Base-by-base conservation (phyloP, 257 asterid genomes). In the Solanum chilense region DNA sequence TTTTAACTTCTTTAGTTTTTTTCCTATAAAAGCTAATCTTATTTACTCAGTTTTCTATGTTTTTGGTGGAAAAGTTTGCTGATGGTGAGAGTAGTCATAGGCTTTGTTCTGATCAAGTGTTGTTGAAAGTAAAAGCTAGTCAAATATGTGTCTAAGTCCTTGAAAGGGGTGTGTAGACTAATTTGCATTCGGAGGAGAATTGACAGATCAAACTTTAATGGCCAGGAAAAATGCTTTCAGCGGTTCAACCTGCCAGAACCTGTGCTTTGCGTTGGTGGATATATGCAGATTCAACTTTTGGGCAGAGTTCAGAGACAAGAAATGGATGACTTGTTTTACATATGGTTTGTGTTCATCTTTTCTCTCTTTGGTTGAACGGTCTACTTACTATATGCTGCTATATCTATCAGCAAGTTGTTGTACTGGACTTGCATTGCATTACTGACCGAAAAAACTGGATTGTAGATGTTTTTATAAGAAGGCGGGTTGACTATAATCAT, bases 221-320 rank as follows among this genome's bases (percentile, higher is more conserved):
- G 87, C 85, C 94, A 97, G 99, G 98, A 93, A 84, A 95, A 94
- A 77, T 56, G 89, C 39, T 87, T 94, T 97, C 98, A 95, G 95
- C 87, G 90, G 64, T 96, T 96, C 92, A 88, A 92, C 91, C 92
- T 96, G 86, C 94, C 96, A 12, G 93, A 93, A 87, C 97, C 97
- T 5, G 95, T 92, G 84, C 93, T 95, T 85, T 96, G 98, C 87
- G 52, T 94, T 12, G 96, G 95, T 52, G 98, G 99, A 89, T 96
- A 84, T 90, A 74, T 96, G 90, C 96, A 90, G 93, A 90, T 96
- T 78, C 97, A 95, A 91, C 88, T 96, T 84, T 41, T 90, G 92
- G 96, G 96, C 14, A 89, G 96, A 89, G 96, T 93, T 83, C 98
- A 96, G 91, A 94, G 89, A 90, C 93, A 94, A 86, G 96, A 95